Evolutionary conservation across 768 basidiomycete genomes (phyloP).

Genomic region (Ephemerocybe angulata): DNA sequence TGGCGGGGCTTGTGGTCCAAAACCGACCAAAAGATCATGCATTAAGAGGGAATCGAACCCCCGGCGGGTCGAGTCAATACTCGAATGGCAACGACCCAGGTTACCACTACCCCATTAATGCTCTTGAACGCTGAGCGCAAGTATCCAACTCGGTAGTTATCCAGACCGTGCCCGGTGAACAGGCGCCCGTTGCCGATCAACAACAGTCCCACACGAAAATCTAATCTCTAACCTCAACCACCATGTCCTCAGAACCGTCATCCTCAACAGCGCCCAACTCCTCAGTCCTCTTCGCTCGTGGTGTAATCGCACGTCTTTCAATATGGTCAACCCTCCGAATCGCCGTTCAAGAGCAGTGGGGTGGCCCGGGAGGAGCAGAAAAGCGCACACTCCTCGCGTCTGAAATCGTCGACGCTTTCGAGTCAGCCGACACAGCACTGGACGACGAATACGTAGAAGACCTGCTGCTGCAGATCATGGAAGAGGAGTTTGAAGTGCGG

Average conservation of each 20-base stretch:
- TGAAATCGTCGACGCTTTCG: conserved; percentile 76
- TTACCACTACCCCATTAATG: conserved; percentile 10
- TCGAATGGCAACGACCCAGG: conserved; percentile 9
- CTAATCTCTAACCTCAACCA: too few relatives aligned
- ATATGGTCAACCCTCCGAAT: conserved; percentile 85
- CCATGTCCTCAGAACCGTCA: too few relatives aligned
- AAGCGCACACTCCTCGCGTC: conserved; percentile 88
- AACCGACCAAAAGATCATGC: too few relatives aligned
- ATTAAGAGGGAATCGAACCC: conserved; percentile 86
- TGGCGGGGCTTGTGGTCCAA: too few relatives aligned
- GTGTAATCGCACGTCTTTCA: conserved; percentile 75
- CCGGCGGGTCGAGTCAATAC: conserved; percentile 62
- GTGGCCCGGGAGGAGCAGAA: conserved; percentile 61
- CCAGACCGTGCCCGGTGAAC: too few relatives aligned
- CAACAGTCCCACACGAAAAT: too few relatives aligned
- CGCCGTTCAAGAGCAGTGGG: conserved; percentile 85
- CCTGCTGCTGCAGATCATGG: conserved; percentile 76
- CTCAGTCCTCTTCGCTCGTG: conserved; percentile 78
- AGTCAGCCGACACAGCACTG: conserved; percentile 43
- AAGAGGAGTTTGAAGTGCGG: conserved; percentile 80
- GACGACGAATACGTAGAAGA: conserved; percentile 82
- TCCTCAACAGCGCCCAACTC: too few relatives aligned
- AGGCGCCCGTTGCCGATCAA: too few relatives aligned
- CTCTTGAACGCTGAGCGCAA: too few relatives aligned
- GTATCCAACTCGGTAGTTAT: too few relatives aligned